Percentiles rank a stretch among this genome's conserved stretches.
Evolutionary conservation across 176 grass and related monocot genomes (phyloP).

Genomic region (Sorghum bicolor): DNA sequence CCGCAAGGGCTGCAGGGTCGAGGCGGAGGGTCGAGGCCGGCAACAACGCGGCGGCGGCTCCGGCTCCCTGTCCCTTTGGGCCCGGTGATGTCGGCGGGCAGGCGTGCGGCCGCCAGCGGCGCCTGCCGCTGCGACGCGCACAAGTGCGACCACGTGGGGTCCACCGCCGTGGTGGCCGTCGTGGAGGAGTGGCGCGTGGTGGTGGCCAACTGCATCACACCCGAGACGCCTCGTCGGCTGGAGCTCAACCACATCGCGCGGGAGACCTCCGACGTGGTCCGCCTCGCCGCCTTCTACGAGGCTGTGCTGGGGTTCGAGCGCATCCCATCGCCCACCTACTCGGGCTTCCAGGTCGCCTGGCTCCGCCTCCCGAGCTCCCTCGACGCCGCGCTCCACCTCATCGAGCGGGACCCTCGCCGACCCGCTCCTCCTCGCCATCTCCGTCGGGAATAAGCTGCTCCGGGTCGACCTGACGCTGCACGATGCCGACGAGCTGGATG

Average conservation of each 20-base stretch:
- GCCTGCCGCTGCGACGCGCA: constrained; percentile 64
- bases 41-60: no score
- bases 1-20: no score
- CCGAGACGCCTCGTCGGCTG: no score
- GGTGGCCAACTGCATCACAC: constrained; percentile 72
- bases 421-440: constrained; percentile 38
- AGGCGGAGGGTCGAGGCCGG: no score
- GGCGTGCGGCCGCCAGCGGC: not conserved
- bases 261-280: constrained; percentile 73
- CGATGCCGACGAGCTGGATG: constrained; percentile 53
- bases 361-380: constrained; percentile 53
- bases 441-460: constrained; percentile 63
- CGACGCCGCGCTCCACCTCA: constrained; percentile 61
- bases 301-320: constrained; percentile 85
- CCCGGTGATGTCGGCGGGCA: not conserved
- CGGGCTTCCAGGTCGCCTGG: constrained; percentile 67
- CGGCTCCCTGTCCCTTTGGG: no score
- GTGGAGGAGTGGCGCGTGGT: constrained; percentile 44
- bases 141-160: constrained; percentile 72
- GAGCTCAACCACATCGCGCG: constrained; percentile 80
- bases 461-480: constrained; percentile 52
- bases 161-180: constrained; percentile 75
- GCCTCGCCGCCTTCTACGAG: constrained; percentile 88
- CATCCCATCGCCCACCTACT: constrained; percentile 39
- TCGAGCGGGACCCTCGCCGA: constrained; percentile 68